Conservation (phyloP, 2,329 filamentous ascomycete species). For the Sphaerulina populicola region DNA sequence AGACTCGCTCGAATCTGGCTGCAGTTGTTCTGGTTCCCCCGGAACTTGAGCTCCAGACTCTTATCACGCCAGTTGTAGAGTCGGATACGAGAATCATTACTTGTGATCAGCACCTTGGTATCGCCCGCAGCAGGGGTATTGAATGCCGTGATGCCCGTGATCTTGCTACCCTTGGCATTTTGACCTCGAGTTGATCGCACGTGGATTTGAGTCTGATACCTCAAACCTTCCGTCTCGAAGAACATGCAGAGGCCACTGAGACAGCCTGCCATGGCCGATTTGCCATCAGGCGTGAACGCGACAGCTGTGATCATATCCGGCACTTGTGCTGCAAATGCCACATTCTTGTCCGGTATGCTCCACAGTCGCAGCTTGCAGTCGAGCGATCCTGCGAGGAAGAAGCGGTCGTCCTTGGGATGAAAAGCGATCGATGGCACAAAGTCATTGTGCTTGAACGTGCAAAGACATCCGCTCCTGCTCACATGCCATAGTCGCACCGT, state of each 20-base stretch:
- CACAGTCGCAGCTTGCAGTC: conserved; percentile 83
- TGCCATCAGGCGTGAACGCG: conserved; percentile 86
- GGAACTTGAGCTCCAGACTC: conserved; percentile 77
- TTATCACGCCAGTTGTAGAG: conserved; percentile 85
- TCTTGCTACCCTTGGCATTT: conserved; percentile 94
- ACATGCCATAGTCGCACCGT: conserved; percentile 92
- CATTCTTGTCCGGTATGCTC: conserved; percentile 94
- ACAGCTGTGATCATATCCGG: conserved; percentile 90
- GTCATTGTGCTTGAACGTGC: conserved; percentile 88
- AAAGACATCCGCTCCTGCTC: conserved; percentile 74
- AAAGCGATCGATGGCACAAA: conserved; percentile 93
- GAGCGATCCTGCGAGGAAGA: conserved; percentile 88
- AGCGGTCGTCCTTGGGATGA: conserved; percentile 88
- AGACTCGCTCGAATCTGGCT: conserved; percentile 87
- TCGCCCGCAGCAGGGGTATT: conserved; percentile 51
- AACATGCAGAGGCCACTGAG: conserved; percentile 79
- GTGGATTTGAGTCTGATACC: conserved; percentile 74
- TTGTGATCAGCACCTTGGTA: conserved; percentile 79
- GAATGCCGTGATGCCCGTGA: conserved; percentile 82
- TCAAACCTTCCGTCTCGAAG: conserved; percentile 85
- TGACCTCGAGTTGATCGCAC: conserved; percentile 87
- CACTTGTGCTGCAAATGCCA: conserved; percentile 69
- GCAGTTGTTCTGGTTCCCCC: conserved; percentile 79
- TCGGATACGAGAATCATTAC: conserved; percentile 86
- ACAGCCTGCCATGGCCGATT: conserved; percentile 78